Percentiles rank a stretch among this genome's conserved stretches.
These are phyloP conservation scores for Globisporangium megalacanthum DNA, from an alignment of 352 stramenopile genomes.

Conservation along the genomic window DNA sequence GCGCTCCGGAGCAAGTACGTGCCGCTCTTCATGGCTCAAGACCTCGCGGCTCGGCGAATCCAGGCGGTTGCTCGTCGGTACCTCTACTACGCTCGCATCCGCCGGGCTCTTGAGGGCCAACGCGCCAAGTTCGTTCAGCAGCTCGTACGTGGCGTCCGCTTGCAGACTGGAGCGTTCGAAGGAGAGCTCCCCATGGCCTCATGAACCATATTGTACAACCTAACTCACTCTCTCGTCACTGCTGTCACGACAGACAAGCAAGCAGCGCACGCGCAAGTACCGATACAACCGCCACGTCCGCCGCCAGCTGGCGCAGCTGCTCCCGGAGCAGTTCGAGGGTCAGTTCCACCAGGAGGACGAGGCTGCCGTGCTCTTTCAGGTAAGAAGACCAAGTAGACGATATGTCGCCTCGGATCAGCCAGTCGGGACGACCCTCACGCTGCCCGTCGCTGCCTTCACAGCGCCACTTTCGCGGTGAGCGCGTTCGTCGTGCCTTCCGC, in stretches of 20 bases:
- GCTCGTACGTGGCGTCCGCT: conserved; percentile 22
- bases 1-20: conserved; percentile 36
- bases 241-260: conserved; percentile 24
- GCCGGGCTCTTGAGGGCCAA: conserved; percentile 29
- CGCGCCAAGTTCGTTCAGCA: conserved; percentile 30
- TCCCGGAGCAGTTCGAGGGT: conserved; percentile 37
- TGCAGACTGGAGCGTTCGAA: neutral
- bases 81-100: conserved; percentile 36
- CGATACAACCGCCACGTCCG: conserved; percentile 55
- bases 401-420: too few species aligned
- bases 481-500: conserved; percentile 23
- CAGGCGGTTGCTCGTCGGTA: conserved; percentile 34
- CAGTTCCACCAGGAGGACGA: conserved; percentile 40
- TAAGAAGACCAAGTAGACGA: too few species aligned
- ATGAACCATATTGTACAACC: too few species aligned
- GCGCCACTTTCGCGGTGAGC: conserved; percentile 39
- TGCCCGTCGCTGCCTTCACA: conserved; percentile 10
- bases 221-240: neutral
- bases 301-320: conserved; percentile 31
- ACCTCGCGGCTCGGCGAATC: conserved; percentile 41
- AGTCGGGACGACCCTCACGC: neutral
- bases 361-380: conserved; percentile 32
- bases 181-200: too few species aligned
- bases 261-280: conserved; percentile 60
- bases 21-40: conserved; percentile 53